Evolutionary conservation across 805 yeast species (phyloP).

Genomic region (Tetrapisispora iriomotensis): DNA sequence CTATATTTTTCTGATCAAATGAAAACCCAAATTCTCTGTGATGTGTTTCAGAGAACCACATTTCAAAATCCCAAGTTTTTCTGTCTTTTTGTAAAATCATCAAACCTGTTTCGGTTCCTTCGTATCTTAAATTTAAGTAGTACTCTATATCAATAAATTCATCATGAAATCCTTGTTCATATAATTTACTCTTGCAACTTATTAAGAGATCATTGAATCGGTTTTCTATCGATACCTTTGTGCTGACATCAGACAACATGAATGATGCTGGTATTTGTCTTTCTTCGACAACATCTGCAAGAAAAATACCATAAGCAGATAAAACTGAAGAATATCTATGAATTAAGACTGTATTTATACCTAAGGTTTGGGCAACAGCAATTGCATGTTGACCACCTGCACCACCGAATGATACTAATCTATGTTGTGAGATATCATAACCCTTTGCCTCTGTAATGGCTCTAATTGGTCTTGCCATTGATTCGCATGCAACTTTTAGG

Average conservation of each 20-base stretch:
- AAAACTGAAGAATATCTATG: conserved; percentile 77
- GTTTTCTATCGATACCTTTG: conserved; percentile 28
- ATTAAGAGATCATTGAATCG: conserved; percentile 39
- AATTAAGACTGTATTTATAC: conserved; percentile 57
- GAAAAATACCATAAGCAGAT: conserved; percentile 80
- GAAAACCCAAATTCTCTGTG: conserved; percentile 66
- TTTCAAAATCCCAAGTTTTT: conserved; percentile 28
- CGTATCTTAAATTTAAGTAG: conserved; percentile 68
- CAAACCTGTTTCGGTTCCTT: conserved; percentile 82
- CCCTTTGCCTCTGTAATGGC: conserved; percentile 82
- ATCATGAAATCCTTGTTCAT: conserved; percentile 44
- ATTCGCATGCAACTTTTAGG: conserved; percentile 71
- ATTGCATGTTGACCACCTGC: conserved; percentile 91
- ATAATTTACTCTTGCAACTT: conserved; percentile 22
- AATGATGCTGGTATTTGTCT: conserved; percentile 62
- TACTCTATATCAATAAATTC: conserved; percentile 45
- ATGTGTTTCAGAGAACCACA: conserved; percentile 46
- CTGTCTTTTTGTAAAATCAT: conserved; percentile 42
- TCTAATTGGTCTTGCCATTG: conserved; percentile 87
- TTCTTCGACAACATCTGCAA: conserved; percentile 79
- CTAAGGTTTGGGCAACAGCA: conserved; percentile 62
- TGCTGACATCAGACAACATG: conserved; percentile 28
- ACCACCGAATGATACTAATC: conserved; percentile 81
- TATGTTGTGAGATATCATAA: conserved; percentile 51
- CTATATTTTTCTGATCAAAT: conserved; percentile 44